Conservation (phyloP, 208 protist genomes). For the Dictyostelium gargantuum region DNA sequence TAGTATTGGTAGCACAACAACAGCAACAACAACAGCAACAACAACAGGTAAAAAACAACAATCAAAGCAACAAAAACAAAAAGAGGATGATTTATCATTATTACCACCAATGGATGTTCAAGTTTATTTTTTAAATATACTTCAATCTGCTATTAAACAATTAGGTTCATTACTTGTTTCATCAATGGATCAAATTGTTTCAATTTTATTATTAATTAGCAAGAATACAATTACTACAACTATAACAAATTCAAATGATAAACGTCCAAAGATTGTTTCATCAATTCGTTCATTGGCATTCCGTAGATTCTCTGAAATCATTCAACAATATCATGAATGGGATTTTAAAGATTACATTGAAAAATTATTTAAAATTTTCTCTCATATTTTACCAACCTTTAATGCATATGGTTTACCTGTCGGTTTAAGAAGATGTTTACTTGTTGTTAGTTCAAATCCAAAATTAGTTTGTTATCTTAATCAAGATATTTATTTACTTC, state of each 20-base stretch:
- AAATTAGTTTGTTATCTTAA: neutral
- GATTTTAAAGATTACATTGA: neutral
- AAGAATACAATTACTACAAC: neutral
- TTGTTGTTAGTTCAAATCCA: neutral
- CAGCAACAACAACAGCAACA: neutral
- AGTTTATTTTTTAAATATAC: conserved; percentile 33
- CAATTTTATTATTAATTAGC: neutral
- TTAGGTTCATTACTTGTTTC: neutral
- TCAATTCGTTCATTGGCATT: neutral
- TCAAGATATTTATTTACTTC: neutral
- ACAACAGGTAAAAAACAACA: neutral
- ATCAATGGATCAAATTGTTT: neutral
- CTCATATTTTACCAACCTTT: neutral
- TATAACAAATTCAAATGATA: neutral
- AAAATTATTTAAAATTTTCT: neutral
- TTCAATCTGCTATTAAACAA: conserved; percentile 4
- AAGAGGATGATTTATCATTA: neutral
- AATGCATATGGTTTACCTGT: neutral
- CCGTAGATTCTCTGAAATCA: neutral
- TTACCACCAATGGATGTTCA: neutral
- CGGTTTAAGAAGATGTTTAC: conserved; percentile 19
- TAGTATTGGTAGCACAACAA: too few relatives aligned
- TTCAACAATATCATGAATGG: neutral
- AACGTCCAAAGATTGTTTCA: neutral
- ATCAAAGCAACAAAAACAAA: neutral